phyloP scores from a whole-genome alignment of 345 rosid genomes.

The Camelina hispida region DNA sequence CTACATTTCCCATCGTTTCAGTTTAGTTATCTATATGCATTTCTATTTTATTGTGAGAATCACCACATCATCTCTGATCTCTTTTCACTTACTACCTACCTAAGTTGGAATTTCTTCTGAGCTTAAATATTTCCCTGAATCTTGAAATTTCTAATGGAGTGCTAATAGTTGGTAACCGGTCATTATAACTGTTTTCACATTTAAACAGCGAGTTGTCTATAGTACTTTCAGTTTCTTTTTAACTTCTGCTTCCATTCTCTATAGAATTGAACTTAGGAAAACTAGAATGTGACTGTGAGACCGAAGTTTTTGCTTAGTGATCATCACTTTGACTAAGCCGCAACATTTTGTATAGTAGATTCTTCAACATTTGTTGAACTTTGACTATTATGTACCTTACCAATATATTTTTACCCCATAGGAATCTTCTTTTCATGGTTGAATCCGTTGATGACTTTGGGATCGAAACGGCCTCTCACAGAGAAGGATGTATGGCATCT shows the following conservation, averaged over 20 bases:
- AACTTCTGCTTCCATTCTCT: constrained; percentile 1
- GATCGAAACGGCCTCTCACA: constrained; percentile 85
- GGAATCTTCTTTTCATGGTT: constrained; percentile 81
- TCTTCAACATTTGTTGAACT: constrained; percentile 25
- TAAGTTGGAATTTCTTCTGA: constrained; percentile 19
- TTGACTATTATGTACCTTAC: constrained; percentile 1
- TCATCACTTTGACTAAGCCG: constrained; percentile 26
- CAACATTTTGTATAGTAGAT: constrained; percentile 5
- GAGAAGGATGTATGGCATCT: constrained; percentile 96
- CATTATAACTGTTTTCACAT: not conserved
- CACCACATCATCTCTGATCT: constrained; percentile 21
- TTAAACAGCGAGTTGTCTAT: constrained; percentile 5
- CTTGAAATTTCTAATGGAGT: constrained; percentile 3
- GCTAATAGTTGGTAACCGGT: not conserved
- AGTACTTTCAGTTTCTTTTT: constrained; percentile 20
- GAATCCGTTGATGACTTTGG: constrained; percentile 86
- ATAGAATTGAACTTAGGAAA: constrained; percentile 5
- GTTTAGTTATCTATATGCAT: constrained; percentile 30
- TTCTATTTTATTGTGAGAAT: constrained; percentile 30
- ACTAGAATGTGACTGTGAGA: constrained; percentile 23
- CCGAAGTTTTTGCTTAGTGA: constrained; percentile 12
- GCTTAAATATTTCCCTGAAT: not conserved
- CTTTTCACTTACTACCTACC: constrained; percentile 9
- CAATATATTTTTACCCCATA: constrained; percentile 35
- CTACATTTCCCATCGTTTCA: not conserved